Evolutionary conservation across 495 filamentous ascomycete species (phyloP).

Genomic region (Penicillium simplicissimum): DNA sequence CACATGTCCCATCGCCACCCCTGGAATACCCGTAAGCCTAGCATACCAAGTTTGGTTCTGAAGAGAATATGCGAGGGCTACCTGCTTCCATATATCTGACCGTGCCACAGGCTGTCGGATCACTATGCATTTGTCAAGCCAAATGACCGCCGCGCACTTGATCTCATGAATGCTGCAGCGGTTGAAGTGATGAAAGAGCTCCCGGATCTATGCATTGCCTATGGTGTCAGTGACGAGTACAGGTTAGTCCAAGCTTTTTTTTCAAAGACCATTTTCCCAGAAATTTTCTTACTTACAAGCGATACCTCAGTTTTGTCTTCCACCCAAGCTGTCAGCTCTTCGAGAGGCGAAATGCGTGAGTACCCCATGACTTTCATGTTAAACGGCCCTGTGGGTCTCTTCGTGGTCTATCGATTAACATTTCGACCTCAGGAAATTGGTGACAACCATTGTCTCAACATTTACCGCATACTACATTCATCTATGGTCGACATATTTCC

Average conservation of each 20-base stretch:
- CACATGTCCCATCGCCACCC: neutral
- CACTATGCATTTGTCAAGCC: constrained; percentile 88
- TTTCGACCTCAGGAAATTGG: constrained; percentile 65
- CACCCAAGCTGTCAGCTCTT: constrained; percentile 79
- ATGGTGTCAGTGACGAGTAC: constrained; percentile 92
- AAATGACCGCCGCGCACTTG: constrained; percentile 82
- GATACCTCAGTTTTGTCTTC: constrained; percentile 72
- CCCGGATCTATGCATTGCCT: constrained; percentile 81
- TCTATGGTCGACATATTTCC: constrained; percentile 77
- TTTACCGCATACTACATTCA: constrained; percentile 92
- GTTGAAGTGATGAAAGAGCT: constrained; percentile 79
- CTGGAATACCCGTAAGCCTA: neutral
- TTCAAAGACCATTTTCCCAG: neutral
- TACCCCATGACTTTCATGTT: constrained; percentile 5
- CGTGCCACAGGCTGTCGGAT: constrained; percentile 60
- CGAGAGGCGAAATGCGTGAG: constrained; percentile 79
- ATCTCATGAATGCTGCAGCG: constrained; percentile 94
- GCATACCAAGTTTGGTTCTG: neutral
- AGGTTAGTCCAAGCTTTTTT: constrained; percentile 51
- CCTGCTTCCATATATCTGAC: constrained; percentile 7
- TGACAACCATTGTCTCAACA: constrained; percentile 84
- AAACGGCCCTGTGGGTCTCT: neutral
- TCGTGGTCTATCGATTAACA: neutral
- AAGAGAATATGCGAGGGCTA: neutral
- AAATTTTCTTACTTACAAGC: neutral